These are phyloP conservation scores for Schwanniomyces vanrijiae DNA, from an alignment of 805 yeast species.

Conservation along the genomic window DNA sequence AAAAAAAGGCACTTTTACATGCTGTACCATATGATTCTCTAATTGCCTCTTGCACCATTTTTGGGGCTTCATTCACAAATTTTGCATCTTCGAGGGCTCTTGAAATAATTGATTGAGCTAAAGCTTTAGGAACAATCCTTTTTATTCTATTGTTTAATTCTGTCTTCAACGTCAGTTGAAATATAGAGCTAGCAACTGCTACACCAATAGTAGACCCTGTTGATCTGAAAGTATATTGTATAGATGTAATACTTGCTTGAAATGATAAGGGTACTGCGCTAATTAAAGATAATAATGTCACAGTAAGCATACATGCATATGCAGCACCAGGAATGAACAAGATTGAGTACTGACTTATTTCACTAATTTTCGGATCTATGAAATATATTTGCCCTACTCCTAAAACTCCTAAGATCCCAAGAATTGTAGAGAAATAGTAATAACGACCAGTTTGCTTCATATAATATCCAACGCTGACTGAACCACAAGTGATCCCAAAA, in stretches of 20 bases:
- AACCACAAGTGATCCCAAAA: constrained; percentile 65
- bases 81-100: constrained; percentile 60
- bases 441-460: constrained; percentile 71
- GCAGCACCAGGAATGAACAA: constrained; percentile 61
- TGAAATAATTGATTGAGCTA: constrained; percentile 45
- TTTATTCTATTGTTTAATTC: constrained; percentile 19
- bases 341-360: constrained; percentile 22
- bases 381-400: constrained; percentile 45
- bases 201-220: constrained; percentile 88
- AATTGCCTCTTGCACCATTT: constrained; percentile 46
- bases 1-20: constrained; percentile 53
- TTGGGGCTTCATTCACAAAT: constrained; percentile 55
- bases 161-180: constrained; percentile 47
- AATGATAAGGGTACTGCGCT: constrained; percentile 66
- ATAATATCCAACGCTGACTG: constrained; percentile 63
- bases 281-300: constrained; percentile 71
- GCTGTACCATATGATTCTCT: constrained; percentile 52
- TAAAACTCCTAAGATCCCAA: constrained; percentile 43
- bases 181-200: constrained; percentile 63
- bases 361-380: constrained; percentile 18
- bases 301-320: constrained; percentile 66
- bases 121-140: constrained; percentile 23
- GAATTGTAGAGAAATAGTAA: constrained; percentile 42
- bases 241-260: constrained; percentile 86
- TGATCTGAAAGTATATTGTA: constrained; percentile 84